Percentiles rank a stretch among this genome's conserved stretches.
Conservation (phyloP, 192 early-diverging fungal genomes). For the Gonapodya sp. region DNA sequence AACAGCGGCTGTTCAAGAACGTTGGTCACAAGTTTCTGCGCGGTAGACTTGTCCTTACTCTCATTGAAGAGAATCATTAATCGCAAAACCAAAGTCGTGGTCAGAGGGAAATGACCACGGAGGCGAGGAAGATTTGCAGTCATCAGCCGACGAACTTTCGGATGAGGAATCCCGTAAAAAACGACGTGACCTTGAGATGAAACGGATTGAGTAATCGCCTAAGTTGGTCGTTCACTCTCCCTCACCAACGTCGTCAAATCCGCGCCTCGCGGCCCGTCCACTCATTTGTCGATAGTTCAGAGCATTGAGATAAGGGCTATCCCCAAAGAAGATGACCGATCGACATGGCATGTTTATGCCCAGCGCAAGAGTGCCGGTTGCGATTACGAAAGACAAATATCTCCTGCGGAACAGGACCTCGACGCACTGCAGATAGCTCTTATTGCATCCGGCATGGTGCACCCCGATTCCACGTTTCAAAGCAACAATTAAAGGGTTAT, state of each 20-base stretch:
- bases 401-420: constrained; percentile 27
- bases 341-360: constrained; percentile 37
- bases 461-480: constrained; percentile 33
- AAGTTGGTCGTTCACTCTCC: background rate
- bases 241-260: constrained; percentile 27
- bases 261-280: constrained; percentile 26
- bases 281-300: constrained; percentile 30
- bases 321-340: constrained; percentile 30
- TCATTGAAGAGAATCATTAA: constrained; percentile 18
- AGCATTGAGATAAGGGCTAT: constrained; percentile 27
- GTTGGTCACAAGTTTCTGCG: constrained; percentile 11
- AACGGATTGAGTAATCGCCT: background rate
- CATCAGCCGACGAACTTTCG: constrained; percentile 30
- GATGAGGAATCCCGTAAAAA: constrained; percentile 26
- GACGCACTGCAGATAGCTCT: constrained; percentile 22
- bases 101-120: constrained; percentile 27
- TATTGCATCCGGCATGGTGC: constrained; percentile 28
- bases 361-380: constrained; percentile 29
- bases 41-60: background rate
- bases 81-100: constrained; percentile 30
- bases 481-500: constrained; percentile 14
- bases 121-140: constrained; percentile 25
- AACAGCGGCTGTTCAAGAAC: constrained; percentile 21
- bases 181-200: constrained; percentile 19
- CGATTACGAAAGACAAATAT: constrained; percentile 26